Conservation (phyloP, 140 eudicot genomes). For the Erigeron philadelphicus region DNA sequence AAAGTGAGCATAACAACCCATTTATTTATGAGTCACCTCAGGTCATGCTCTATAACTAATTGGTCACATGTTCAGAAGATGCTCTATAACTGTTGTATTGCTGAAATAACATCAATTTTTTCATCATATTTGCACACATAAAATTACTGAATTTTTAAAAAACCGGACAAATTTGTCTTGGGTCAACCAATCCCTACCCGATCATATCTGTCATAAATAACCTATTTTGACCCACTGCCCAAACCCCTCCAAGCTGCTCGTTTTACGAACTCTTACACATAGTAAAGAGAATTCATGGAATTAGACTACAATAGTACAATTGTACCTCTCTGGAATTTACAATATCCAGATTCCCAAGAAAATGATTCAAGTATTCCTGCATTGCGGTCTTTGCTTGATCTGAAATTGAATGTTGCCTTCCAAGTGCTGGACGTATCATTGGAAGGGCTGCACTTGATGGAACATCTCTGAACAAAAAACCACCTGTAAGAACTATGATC, state of each 20-base stretch:
- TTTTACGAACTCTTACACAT: constrained; percentile 15
- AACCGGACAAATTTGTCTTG: background rate
- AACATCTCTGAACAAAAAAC: constrained; percentile 97
- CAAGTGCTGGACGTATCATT: constrained; percentile 88
- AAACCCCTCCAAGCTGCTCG: background rate
- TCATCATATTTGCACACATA: too few relatives aligned
- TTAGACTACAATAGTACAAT: constrained; percentile 28
- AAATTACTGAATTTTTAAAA: too few relatives aligned
- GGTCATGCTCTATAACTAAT: background rate
- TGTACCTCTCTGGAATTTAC: constrained; percentile 88
- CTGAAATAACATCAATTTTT: too few relatives aligned
- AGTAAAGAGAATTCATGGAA: constrained; percentile 16
- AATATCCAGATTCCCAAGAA: constrained; percentile 83
- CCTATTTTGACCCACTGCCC: background rate
- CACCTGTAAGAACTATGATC: constrained; percentile 80
- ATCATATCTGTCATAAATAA: background rate
- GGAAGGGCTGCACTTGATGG: constrained; percentile 95
- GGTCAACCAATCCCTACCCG: background rate
- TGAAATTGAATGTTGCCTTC: constrained; percentile 86
- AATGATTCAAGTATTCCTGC: constrained; percentile 95
- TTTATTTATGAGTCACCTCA: background rate
- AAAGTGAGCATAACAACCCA: background rate
- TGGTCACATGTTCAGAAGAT: too few relatives aligned
- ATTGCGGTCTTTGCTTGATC: constrained; percentile 85
- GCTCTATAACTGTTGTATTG: too few relatives aligned